These are phyloP conservation scores for Penicillium crustosum DNA, from an alignment of 2,329 filamentous ascomycete species.

Conservation along the genomic window DNA sequence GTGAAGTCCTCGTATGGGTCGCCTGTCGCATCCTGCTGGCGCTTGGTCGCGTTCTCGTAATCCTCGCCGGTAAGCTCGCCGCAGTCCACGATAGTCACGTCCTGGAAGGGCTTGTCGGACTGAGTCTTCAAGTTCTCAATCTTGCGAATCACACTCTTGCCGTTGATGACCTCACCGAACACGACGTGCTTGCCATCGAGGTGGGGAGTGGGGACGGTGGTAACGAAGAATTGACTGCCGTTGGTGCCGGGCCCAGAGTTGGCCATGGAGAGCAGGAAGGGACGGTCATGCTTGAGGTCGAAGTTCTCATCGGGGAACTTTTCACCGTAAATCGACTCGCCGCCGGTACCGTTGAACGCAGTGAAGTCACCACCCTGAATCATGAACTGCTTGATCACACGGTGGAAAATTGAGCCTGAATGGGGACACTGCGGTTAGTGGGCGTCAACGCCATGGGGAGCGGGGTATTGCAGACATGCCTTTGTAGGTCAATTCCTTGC, in stretches of 20 bases:
- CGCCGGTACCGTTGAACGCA: conserved; percentile 87
- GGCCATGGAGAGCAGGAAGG: conserved; percentile 95
- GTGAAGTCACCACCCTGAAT: conserved; percentile 98
- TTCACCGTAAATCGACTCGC: conserved; percentile 94
- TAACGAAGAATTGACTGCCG: conserved; percentile 97
- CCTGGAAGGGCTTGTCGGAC: conserved; percentile 73
- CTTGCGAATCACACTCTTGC: conserved; percentile 86
- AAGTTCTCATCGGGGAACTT: conserved; percentile 99
- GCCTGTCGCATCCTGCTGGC: conserved; percentile 74
- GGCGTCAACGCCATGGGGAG: neutral
- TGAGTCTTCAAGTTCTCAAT: conserved; percentile 81
- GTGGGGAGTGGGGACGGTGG: conserved; percentile 90
- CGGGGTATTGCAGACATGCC: conserved; percentile 37
- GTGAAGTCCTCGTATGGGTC: conserved; percentile 96
- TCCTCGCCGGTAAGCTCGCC: conserved; percentile 77
- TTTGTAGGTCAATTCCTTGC: conserved; percentile 90
- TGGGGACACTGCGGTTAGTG: conserved; percentile 3
- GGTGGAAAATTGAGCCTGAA: conserved; percentile 79
- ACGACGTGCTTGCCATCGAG: conserved; percentile 96
- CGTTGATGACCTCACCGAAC: conserved; percentile 89
- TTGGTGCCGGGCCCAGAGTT: conserved; percentile 96
- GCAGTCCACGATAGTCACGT: conserved; percentile 77
- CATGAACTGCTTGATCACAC: conserved; percentile 98
- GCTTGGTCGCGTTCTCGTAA: conserved; percentile 65
- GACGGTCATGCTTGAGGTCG: conserved; percentile 82